Evolutionary conservation across 805 yeast genomes (phyloP).

Genomic region (Ogataea saltuana): DNA sequence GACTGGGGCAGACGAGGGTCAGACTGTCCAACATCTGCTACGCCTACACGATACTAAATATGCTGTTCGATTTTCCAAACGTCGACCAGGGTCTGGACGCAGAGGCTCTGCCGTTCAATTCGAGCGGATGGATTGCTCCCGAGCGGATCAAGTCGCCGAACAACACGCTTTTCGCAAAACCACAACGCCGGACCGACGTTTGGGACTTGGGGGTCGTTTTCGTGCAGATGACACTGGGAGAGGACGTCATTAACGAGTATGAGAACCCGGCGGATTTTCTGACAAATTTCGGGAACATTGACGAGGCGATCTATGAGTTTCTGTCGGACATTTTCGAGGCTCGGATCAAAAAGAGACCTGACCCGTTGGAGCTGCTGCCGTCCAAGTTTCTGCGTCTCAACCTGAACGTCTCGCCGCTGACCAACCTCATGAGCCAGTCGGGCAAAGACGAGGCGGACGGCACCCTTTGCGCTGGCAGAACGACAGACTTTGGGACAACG

Average conservation of each 20-base stretch:
- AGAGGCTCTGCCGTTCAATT: conserved; percentile 30
- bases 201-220: conserved; percentile 90
- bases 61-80: conserved; percentile 37
- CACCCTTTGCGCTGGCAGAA: neutral
- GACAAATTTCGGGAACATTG: conserved; percentile 34
- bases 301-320: conserved; percentile 65
- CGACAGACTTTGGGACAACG: neutral
- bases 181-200: conserved; percentile 82
- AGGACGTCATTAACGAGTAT: conserved; percentile 53
- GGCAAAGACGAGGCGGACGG: neutral
- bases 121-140: conserved; percentile 74
- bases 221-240: conserved; percentile 63
- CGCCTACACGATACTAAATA: conserved; percentile 48
- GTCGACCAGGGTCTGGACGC: conserved; percentile 21
- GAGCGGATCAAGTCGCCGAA: conserved; percentile 47
- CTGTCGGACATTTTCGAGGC: conserved; percentile 62
- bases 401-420: conserved; percentile 39
- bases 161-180: conserved; percentile 38
- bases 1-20: conserved; percentile 55
- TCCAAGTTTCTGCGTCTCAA: conserved; percentile 79
- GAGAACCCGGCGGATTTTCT: conserved; percentile 67
- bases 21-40: conserved; percentile 63
- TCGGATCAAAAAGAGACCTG: conserved; percentile 69
- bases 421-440: conserved; percentile 10
- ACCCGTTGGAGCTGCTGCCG: conserved; percentile 83